Base-by-base conservation (phyloP, 352 stramenopile species). In the Phytopythium boreale region DNA sequence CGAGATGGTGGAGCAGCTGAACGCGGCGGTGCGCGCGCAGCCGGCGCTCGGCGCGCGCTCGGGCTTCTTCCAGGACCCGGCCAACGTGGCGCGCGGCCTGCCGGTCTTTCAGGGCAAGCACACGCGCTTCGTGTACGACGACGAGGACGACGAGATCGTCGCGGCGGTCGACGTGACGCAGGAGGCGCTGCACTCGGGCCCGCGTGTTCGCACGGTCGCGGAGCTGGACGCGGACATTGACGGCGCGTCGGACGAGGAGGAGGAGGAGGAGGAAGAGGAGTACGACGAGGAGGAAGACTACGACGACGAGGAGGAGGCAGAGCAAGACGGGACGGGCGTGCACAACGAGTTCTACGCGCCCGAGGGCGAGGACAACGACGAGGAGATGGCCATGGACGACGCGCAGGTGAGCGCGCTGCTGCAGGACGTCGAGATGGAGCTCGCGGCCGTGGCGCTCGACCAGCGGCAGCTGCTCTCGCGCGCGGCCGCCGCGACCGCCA, bases 111-210 rank as follows among this genome's bases (percentile, higher is more conserved):
- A 90, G 67, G 83, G 83, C 31, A 89, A 83, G 64, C 83, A 92
- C 79, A 92, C 81, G 69, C 81, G 83, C 36, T 92, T 92, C 49
- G 74, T 92, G 56, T 92, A 92, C 72, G 84, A 92, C 60, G 78
- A 88, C 15, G 79, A 88, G 10, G 80, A 89, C 1, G 75, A 87
- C 11, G 76, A 87, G 62, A 89, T 92, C 63, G 69, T 89, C 39
- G 80, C 57, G 9, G 81, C 72, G 1, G 74, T 92, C 26, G 83
- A 92, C 62, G 80, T 89, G 56, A 90, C 80, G 55, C 59, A 89
- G 56, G 62, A 85, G 66, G 75, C 78, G 56, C 59, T 86, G 57
- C 67, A 53, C n/a, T 63, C 57, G 4, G 81, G 80, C 1, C 81
- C 84, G 0, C 66, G 80, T 27, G 81, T 89, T 61, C 81, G 82